Evolutionary conservation across 208 protist genomes (phyloP), one percentile per base, ranked within the genome.

Genomic region (Leishmania tropica): DNA sequence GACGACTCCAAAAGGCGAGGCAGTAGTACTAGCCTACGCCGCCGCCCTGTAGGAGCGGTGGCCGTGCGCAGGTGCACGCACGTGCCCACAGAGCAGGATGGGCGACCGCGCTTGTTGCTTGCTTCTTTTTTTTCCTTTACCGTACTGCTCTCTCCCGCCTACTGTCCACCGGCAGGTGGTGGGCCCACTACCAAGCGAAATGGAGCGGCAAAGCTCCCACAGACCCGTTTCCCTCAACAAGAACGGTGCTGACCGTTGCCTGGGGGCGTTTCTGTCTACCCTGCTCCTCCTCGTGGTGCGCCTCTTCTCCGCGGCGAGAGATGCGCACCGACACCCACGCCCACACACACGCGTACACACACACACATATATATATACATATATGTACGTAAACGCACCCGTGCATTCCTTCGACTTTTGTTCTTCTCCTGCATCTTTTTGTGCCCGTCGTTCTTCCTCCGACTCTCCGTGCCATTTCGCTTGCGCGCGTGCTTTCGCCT

Each of bases 21-120:
- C 85, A 45, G 10, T 95, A 2, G 54, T 87, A 15, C 73, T 94
- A 19, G 83, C 83, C 40, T 95, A 96, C 78, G 87, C 88, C 70
- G 78, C 91, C 47, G 74, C 48, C 0, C 62, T 94, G 37, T 91
- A 70, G 35, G 31, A 48, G 19, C 45, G 10, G 68, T 31, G 13
- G 10, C 10, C 10, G 68, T 24, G 40, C 68, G 24, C 37, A 54
- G 68, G 24, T 53, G 37, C 68, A 54, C 31, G 10, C 10, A 35
- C 35, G 2, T 24, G 21, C 67, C 8, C 7, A 1, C 40, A 31
- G 11, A 6, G 67, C 10, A 11, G 67, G 7, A 31, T 4, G 17
- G 67, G 3, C 42, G 67, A 31, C 24, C 35, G 67, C 28, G 67
- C 31, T 68, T 35, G 31, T 40, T 68, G 31, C 8, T 40, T 11